Conservation (phyloP, 331 rosid species). For the Quercus phellos region DNA sequence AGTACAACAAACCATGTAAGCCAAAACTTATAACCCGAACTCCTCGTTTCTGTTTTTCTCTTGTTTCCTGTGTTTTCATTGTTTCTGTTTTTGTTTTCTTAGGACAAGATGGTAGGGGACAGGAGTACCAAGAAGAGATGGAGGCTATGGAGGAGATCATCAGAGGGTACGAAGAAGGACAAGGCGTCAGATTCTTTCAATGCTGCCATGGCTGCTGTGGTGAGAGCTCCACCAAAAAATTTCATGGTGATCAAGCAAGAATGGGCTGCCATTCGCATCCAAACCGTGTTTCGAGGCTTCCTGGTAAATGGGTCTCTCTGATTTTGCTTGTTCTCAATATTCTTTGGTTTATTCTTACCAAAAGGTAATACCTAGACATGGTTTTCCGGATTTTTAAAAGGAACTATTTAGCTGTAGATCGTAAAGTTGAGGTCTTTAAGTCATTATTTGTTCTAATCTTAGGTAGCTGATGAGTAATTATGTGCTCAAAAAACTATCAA, state of each 20-base stretch:
- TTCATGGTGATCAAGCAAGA: conserved; percentile 53
- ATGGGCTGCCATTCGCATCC: conserved; percentile 82
- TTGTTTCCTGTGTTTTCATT: not conserved
- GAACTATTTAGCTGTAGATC: not conserved
- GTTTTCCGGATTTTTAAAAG: not conserved
- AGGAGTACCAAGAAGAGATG: conserved; percentile 58
- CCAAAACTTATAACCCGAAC: not conserved
- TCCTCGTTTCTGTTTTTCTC: not conserved
- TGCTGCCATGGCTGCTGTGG: conserved; percentile 61
- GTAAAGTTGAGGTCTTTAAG: not conserved
- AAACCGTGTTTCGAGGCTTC: conserved; percentile 68
- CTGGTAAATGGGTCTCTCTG: conserved; percentile 36
- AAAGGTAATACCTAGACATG: not conserved
- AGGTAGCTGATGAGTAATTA: not conserved
- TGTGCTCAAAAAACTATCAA: not conserved
- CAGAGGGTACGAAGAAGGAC: conserved; percentile 49
- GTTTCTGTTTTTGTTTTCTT: conserved; percentile 6
- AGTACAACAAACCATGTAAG: conserved; percentile 39
- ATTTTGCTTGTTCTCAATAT: conserved; percentile 1
- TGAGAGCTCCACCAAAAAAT: conserved; percentile 62
- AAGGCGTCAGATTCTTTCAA: conserved; percentile 35
- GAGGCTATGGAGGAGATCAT: conserved; percentile 75
- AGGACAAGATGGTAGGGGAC: conserved; percentile 50
- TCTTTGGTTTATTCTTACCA: not conserved
- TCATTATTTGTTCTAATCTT: not conserved